Conservation (phyloP, 768 basidiomycete species). For the Kwoniella dendrophila region DNA sequence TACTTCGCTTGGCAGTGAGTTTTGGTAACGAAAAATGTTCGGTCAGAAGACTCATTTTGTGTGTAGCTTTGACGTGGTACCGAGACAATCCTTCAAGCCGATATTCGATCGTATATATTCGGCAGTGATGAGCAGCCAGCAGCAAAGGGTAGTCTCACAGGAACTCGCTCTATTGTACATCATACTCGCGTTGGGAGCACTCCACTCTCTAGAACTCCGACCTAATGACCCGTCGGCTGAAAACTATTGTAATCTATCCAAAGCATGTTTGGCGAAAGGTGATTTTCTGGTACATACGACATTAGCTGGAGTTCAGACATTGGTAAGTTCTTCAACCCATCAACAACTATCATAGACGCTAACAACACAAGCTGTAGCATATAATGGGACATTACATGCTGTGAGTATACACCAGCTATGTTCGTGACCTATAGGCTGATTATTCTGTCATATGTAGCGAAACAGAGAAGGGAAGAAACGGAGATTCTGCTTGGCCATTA, state of each 20-base stretch:
- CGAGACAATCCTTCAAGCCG: conserved; percentile 2
- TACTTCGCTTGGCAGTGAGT: conserved; percentile 36
- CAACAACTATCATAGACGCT: not conserved
- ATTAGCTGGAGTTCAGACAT: conserved; percentile 25
- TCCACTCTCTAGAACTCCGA: conserved; percentile 24
- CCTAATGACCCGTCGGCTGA: conserved; percentile 17
- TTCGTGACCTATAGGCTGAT: too few relatives aligned
- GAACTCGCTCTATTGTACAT: conserved; percentile 21
- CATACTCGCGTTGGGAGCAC: conserved; percentile 24
- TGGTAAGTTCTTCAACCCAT: conserved; percentile 17
- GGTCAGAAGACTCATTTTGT: not conserved
- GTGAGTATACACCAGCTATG: too few relatives aligned
- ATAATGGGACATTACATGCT: conserved; percentile 5
- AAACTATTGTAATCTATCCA: conserved; percentile 9
- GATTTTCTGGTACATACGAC: conserved; percentile 28
- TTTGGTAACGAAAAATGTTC: not conserved
- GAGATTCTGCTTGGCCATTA: conserved; percentile 35
- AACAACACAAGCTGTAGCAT: not conserved
- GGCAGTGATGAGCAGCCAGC: not conserved
- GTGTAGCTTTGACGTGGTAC: conserved; percentile 21
- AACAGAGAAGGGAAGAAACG: conserved; percentile 30
- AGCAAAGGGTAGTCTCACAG: conserved; percentile 4
- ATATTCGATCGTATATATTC: conserved; percentile 8
- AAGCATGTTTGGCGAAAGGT: conserved; percentile 20
- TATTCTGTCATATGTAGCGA: conserved; percentile 7